A percentile compares a stretch with the other conserved stretches of the same genome.
Conservation (phyloP, 2,329 filamentous ascomycete species). For the Alternaria arbusti region DNA sequence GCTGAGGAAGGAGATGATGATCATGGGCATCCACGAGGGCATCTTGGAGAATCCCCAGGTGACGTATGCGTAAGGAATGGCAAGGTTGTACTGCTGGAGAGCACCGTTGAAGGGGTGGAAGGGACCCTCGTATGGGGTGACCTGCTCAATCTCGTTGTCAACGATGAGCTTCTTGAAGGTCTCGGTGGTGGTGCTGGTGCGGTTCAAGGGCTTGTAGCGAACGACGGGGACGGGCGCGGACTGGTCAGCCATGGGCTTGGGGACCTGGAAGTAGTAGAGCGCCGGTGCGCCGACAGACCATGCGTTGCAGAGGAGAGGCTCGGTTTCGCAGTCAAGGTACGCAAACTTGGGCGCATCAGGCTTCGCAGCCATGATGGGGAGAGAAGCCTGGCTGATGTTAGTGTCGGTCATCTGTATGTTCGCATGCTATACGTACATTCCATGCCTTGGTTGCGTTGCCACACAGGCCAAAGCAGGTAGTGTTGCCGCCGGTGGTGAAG, state of each 20-base stretch:
- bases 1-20: slow-evolving; percentile 74
- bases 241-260: slow-evolving; percentile 66
- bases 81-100: slow-evolving; percentile 67
- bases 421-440: slow-evolving; percentile 50
- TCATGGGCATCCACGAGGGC: slow-evolving; percentile 78
- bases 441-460: slow-evolving; percentile 66
- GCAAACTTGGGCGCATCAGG: slow-evolving; percentile 71
- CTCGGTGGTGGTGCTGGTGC: slow-evolving; percentile 69
- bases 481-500: slow-evolving; percentile 76
- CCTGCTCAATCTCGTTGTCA: slow-evolving; percentile 63
- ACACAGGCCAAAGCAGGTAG: slow-evolving; percentile 78
- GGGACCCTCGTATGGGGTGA: slow-evolving; percentile 64
- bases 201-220: slow-evolving; percentile 71
- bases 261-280: slow-evolving; percentile 70
- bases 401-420: background rate
- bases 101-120: slow-evolving; percentile 80
- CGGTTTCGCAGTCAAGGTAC: slow-evolving; percentile 74
- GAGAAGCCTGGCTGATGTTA: slow-evolving; percentile 59
- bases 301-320: slow-evolving; percentile 76
- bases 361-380: slow-evolving; percentile 66
- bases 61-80: slow-evolving; percentile 69
- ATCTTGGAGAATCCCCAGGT: slow-evolving; percentile 68
- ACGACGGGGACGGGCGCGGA: slow-evolving; percentile 68
- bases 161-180: slow-evolving; percentile 67
- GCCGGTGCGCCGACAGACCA: slow-evolving; percentile 71